Base-by-base conservation (phyloP, 2,329 filamentous ascomycete genomes). In the Waltergamsia citrina region DNA sequence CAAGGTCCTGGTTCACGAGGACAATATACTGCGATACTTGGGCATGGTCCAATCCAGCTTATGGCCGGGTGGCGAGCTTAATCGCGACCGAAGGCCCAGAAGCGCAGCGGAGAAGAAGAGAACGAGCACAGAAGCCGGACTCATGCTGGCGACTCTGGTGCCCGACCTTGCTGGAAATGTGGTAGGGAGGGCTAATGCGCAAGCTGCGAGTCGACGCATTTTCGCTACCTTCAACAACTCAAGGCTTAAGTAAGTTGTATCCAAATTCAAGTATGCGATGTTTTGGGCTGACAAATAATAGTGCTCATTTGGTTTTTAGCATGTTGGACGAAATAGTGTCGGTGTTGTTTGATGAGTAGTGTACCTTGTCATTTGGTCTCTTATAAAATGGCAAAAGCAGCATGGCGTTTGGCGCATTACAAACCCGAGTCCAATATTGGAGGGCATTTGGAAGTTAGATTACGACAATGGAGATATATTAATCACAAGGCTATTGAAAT, bases 101-200 rank as follows among this genome's bases (percentile, higher is more conserved):
- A 86, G 80, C 1, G 50, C 65, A 4, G 69, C 71, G 2, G 84
- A 96, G 48, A 92, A 86, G 60, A 72, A 78, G 33, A 81, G 78
- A 55, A 93, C 83, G 40, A 71, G 85, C 39, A 85, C 80, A 7
- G 92, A 96, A 57, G 92, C 93, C 6, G 86, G 83, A 39, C 62
- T 94, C 17, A 85, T 96, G 67, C 69, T 98, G 32, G 85, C 83
- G 8, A 94, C 87, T 8, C 70, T 98, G 32, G 69, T 98, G 15
- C 92, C 92, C 3, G 92, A 98, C 54, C 54, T 98, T 37, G 90
- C 85, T 7, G 87, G 82, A 7, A 94, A 84, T 57, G 93, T 98
- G 6, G 93, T 98, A 12, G 92, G 92, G 5, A 74, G 87, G 48
- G 74, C 81, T 28, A 98, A 98, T 62, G 92, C 93, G 12, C 84